Percentiles rank a stretch among this genome's conserved stretches.
phyloP scores from a whole-genome alignment of 2,329 filamentous ascomycete genomes.

The Xylaria multiplex region DNA sequence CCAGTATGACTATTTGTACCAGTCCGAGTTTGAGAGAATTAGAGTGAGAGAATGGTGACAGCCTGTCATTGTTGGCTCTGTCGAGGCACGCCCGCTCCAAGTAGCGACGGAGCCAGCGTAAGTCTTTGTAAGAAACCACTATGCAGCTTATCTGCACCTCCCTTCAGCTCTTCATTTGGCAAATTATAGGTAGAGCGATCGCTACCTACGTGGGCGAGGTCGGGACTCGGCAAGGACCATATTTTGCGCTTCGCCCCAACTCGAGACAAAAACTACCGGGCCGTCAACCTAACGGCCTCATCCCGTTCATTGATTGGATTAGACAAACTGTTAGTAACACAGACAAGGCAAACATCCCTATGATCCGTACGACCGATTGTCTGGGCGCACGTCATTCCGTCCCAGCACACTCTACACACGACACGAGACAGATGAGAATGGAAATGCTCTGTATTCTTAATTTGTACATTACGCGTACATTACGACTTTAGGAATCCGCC shows the following conservation, averaged over 20 bases:
- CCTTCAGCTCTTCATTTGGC: background rate
- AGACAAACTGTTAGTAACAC: background rate
- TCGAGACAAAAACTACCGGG: background rate
- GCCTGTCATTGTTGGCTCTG: constrained; percentile 6
- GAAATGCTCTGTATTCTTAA: background rate
- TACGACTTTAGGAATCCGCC: background rate
- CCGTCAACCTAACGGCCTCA: background rate
- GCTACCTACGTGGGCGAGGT: background rate
- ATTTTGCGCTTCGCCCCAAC: background rate
- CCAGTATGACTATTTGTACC: no score
- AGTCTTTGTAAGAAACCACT: background rate
- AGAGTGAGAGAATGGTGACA: background rate
- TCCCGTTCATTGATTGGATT: constrained; percentile 11
- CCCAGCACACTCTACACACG: background rate
- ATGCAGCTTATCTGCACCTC: constrained; percentile 3
- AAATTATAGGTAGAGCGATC: background rate
- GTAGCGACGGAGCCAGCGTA: constrained; percentile 7
- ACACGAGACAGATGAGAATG: background rate
- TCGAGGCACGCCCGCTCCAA: background rate
- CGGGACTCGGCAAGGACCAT: constrained; percentile 17
- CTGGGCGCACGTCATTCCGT: constrained; percentile 20
- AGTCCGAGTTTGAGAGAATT: no score
- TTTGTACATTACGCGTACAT: constrained; percentile 4
- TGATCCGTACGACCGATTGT: constrained; percentile 15
- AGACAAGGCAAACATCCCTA: constrained; percentile 1